These are phyloP conservation scores for Fusarium tupiense DNA, from an alignment of 2,329 filamentous ascomycete species.

Conservation along the genomic window DNA sequence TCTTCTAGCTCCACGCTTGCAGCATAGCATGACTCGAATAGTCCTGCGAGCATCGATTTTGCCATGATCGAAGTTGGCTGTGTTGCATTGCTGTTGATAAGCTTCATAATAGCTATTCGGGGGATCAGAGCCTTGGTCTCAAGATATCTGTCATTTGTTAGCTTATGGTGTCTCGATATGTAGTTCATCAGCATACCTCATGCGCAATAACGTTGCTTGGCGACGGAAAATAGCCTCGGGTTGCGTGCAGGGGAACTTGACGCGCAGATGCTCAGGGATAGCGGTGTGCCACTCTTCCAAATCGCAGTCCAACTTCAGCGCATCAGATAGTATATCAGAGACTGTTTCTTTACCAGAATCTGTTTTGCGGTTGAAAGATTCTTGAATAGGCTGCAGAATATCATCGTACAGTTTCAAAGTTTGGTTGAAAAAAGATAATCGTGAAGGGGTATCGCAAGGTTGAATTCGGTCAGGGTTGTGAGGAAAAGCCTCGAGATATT, in stretches of 20 bases:
- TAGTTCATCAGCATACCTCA: conserved; percentile 20
- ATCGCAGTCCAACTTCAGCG: conserved; percentile 32
- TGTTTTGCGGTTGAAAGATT: conserved; percentile 3
- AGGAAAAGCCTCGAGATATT: conserved; percentile 27
- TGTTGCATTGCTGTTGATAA: conserved; percentile 4
- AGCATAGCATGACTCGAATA: conserved; percentile 36
- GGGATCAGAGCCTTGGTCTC: conserved; percentile 38
- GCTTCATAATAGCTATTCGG: conserved; percentile 37
- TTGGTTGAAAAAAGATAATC: conserved; percentile 38
- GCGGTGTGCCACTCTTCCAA: conserved; percentile 37
- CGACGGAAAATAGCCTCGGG: conserved; percentile 34
- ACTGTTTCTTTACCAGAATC: background rate
- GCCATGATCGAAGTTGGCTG: conserved; percentile 25
- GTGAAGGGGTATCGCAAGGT: conserved; percentile 32
- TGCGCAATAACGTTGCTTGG: conserved; percentile 36
- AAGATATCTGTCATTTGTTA: conserved; percentile 31
- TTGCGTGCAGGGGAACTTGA: conserved; percentile 30
- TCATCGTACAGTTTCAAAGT: conserved; percentile 32
- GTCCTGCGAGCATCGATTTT: conserved; percentile 27
- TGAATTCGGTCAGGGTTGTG: conserved; percentile 17
- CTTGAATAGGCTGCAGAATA: conserved; percentile 36
- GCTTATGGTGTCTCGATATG: background rate
- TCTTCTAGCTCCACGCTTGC: conserved; percentile 40
- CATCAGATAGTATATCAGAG: conserved; percentile 20
- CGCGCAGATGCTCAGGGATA: conserved; percentile 33